Evolutionary conservation across 768 basidiomycete species (phyloP).

Genomic region (Panaeolus papilionaceus): DNA sequence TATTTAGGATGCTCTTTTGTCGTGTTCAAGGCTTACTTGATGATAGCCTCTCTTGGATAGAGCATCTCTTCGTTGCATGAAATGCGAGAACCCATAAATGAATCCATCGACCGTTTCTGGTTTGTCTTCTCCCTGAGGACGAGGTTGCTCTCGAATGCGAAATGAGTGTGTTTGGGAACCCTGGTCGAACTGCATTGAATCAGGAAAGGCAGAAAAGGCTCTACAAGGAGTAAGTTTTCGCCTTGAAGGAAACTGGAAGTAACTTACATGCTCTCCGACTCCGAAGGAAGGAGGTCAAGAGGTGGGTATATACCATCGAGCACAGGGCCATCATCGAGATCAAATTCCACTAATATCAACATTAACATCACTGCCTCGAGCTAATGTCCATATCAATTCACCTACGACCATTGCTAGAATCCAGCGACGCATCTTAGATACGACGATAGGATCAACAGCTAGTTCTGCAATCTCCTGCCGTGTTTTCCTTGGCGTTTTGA

Average conservation of each 20-base stretch:
- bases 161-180: constrained; percentile 88
- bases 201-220: constrained; percentile 92
- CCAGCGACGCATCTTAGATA: constrained; percentile 67
- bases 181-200: constrained; percentile 85
- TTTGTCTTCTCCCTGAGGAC: constrained; percentile 33
- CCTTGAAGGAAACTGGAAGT: constrained; percentile 2
- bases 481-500: constrained; percentile 35
- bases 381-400: constrained; percentile 32
- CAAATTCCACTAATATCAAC: constrained; percentile 73
- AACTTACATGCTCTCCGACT: constrained; percentile 83
- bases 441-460: constrained; percentile 51
- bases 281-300: constrained; percentile 63
- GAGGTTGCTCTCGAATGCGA: constrained; percentile 67
- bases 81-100: constrained; percentile 80
- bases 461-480: constrained; percentile 47
- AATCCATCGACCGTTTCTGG: constrained; percentile 63
- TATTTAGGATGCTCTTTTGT: constrained; percentile 7
- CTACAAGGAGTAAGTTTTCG: constrained; percentile 45
- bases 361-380: background rate
- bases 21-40: constrained; percentile 57
- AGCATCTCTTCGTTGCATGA: constrained; percentile 71
- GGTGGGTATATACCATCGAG: constrained; percentile 75
- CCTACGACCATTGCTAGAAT: constrained; percentile 71
- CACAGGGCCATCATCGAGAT: constrained; percentile 86
- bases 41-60: constrained; percentile 79